These are phyloP conservation scores for Pyrus communis DNA, from an alignment of 306 rosid species.

Conservation along the genomic window DNA sequence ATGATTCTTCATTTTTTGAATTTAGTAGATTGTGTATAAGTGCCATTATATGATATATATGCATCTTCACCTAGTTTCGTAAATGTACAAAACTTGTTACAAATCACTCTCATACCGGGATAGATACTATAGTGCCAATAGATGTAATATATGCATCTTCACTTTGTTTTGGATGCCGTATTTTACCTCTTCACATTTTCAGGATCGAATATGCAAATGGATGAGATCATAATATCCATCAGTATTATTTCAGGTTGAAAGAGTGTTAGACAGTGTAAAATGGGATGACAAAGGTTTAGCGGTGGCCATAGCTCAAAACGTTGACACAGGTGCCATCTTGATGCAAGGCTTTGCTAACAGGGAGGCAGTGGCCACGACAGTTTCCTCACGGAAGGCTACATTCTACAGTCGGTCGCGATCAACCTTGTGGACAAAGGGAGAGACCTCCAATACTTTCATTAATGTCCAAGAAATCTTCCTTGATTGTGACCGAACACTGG, in stretches of 20 bases:
- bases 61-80: too few species aligned
- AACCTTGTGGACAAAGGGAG: too few species aligned
- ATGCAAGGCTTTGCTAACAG: conserved; percentile 89
- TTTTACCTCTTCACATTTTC: not conserved
- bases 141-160: not conserved
- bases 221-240: not conserved
- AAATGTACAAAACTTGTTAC: not conserved
- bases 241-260: conserved; percentile 48
- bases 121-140: not conserved
- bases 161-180: not conserved
- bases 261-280: conserved; percentile 52
- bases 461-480: too few species aligned
- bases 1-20: not conserved
- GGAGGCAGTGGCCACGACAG: conserved; percentile 55
- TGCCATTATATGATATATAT: too few species aligned
- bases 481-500: too few species aligned
- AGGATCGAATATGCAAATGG: not conserved
- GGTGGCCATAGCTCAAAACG: too few species aligned
- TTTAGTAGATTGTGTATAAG: too few species aligned
- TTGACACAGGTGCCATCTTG: conserved; percentile 43
- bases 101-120: not conserved
- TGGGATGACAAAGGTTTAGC: conserved; percentile 48
- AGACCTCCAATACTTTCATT: too few species aligned
- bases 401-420: conserved; percentile 87
- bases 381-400: conserved; percentile 66